phyloP scores from a whole-genome alignment of 108 stramenopile species.

The Cyclotella cryptica region DNA sequence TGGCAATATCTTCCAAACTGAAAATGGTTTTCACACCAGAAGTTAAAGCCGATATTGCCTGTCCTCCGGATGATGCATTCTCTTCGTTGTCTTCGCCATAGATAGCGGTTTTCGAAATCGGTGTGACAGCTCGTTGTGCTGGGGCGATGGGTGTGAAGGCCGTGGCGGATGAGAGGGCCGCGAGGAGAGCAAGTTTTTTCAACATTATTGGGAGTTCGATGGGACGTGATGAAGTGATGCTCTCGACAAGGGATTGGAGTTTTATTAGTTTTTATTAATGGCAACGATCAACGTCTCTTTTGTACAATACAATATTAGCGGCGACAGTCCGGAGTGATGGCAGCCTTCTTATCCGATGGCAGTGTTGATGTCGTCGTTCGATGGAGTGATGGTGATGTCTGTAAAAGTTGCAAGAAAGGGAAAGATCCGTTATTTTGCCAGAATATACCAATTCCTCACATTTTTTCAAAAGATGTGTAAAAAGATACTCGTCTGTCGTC shows the following conservation, averaged over 20 bases:
- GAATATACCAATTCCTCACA: background rate
- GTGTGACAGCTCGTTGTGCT: constrained; percentile 21
- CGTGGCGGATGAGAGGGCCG: constrained; percentile 38
- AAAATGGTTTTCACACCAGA: constrained; percentile 73
- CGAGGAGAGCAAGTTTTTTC: constrained; percentile 69
- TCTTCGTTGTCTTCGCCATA: constrained; percentile 28
- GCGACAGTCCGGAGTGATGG: too few species aligned
- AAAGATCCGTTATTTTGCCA: background rate
- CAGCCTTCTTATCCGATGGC: too few species aligned
- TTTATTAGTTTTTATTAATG: too few species aligned
- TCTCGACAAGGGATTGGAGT: too few species aligned
- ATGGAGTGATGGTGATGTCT: background rate
- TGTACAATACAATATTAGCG: too few species aligned
- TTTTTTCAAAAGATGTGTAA: background rate
- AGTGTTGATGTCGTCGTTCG: constrained; percentile 11
- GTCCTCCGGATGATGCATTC: constrained; percentile 45
- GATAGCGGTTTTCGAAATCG: constrained; percentile 19
- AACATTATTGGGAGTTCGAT: constrained; percentile 8
- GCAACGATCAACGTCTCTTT: too few species aligned
- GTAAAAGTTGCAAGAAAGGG: background rate
- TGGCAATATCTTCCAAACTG: constrained; percentile 90
- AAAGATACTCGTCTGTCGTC: background rate
- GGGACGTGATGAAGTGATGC: background rate
- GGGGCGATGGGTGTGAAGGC: constrained; percentile 53
- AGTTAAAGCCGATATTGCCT: constrained; percentile 78